Conservation (phyloP, 2,329 filamentous ascomycete species). For the Aspergillus novofumigatus region DNA sequence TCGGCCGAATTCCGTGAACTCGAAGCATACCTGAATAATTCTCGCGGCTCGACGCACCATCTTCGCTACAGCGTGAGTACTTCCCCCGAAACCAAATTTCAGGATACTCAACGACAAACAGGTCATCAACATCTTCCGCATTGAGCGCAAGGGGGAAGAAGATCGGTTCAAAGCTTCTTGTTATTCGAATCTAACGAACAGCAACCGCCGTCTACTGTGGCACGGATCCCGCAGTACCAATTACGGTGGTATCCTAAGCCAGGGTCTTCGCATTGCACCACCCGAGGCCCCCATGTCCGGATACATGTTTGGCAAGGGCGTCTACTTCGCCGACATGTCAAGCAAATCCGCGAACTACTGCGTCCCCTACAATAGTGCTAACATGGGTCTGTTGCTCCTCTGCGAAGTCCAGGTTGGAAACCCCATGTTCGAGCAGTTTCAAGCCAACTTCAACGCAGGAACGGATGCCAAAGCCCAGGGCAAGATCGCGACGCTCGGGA, state of each 20-base stretch:
- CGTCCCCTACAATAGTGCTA: conserved; percentile 56
- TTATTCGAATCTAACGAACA: conserved; percentile 50
- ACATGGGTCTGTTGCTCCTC: conserved; percentile 69
- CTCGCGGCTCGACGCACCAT: conserved; percentile 64
- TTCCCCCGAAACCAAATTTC: neutral
- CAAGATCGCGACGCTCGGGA: conserved; percentile 65
- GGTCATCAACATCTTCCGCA: conserved; percentile 74
- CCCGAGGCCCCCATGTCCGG: conserved; percentile 69
- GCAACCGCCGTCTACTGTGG: conserved; percentile 75
- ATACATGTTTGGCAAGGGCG: conserved; percentile 88
- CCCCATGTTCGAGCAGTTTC: conserved; percentile 63
- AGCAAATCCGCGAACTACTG: conserved; percentile 82
- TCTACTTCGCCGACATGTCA: conserved; percentile 82
- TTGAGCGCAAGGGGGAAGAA: conserved; percentile 69
- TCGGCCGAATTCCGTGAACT: conserved; percentile 64
- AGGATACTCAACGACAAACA: conserved; percentile 15
- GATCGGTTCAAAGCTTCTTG: conserved; percentile 61
- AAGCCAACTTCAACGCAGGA: conserved; percentile 59
- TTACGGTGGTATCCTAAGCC: conserved; percentile 79
- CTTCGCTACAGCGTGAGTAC: conserved; percentile 35
- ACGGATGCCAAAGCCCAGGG: conserved; percentile 58
- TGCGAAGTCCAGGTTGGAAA: conserved; percentile 80
- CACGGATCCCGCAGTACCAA: conserved; percentile 81
- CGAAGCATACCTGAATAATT: conserved; percentile 61
- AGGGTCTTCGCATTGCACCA: conserved; percentile 85